Evolutionary conservation across 2,329 filamentous ascomycete species (phyloP).

Genomic region (Verticillium isaacii): DNA sequence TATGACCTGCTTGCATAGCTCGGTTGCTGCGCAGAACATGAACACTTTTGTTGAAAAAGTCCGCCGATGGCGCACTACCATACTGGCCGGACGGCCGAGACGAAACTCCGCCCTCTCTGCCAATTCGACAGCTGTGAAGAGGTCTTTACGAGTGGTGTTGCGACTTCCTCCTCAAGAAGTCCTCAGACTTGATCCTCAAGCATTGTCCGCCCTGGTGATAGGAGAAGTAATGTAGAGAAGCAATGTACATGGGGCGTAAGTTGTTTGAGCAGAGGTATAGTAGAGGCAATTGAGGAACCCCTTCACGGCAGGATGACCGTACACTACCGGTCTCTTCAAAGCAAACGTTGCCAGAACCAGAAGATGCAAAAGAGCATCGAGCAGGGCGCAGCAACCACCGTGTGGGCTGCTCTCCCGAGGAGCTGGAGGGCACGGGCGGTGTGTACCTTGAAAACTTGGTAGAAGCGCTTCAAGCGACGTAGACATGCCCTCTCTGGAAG

Average conservation of each 20-base stretch:
- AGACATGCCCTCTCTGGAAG: slow-evolving; percentile 5
- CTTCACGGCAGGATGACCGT: too few species aligned
- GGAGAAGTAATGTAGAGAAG: too few species aligned
- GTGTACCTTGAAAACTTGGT: slow-evolving; percentile 21
- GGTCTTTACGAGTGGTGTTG: too few species aligned
- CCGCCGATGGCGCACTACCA: background rate
- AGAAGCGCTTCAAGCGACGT: background rate
- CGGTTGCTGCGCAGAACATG: background rate
- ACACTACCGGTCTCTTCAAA: background rate
- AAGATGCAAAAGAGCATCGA: slow-evolving; percentile 15
- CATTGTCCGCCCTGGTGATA: too few species aligned
- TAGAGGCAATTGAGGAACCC: too few species aligned
- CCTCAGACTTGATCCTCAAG: too few species aligned
- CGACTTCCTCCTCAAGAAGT: too few species aligned
- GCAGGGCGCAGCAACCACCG: slow-evolving; percentile 37
- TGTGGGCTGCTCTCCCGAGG: slow-evolving; percentile 29
- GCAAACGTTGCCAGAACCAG: background rate
- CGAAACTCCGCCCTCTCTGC: background rate
- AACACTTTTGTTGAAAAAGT: background rate
- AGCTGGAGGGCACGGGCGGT: slow-evolving; percentile 33
- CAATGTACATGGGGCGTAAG: too few species aligned
- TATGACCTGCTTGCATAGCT: background rate
- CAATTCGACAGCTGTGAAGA: background rate
- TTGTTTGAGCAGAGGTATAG: too few species aligned
- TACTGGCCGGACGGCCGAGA: background rate